phyloP scores from a whole-genome alignment of 345 rosid species.

The Reutealis trisperma region DNA sequence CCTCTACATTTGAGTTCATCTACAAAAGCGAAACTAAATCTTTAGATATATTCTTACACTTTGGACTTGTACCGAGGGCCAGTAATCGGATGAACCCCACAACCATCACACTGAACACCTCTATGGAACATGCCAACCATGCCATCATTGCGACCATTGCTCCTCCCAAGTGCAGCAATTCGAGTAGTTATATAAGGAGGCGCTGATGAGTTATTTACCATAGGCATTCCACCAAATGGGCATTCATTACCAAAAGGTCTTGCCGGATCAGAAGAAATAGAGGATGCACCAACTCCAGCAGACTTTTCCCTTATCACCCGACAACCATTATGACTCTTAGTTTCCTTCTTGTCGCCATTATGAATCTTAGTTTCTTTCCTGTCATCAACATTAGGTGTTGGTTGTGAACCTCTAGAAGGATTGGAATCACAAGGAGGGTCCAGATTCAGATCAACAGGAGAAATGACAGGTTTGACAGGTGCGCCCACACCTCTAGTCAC shows the following conservation, averaged over 20 bases:
- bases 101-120: slow-evolving; percentile 86
- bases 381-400: slow-evolving; percentile 17
- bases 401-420: slow-evolving; percentile 16
- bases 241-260: slow-evolving; percentile 35
- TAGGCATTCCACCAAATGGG: slow-evolving; percentile 57
- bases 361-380: slow-evolving; percentile 27
- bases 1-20: not conserved
- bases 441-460: slow-evolving; percentile 44
- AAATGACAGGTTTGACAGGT: slow-evolving; percentile 8
- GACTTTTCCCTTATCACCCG: slow-evolving; percentile 13
- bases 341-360: not conserved
- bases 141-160: slow-evolving; percentile 29
- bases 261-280: slow-evolving; percentile 8
- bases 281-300: slow-evolving; percentile 15
- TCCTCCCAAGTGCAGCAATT: slow-evolving; percentile 31
- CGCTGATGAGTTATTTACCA: slow-evolving; percentile 21
- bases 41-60: slow-evolving; percentile 56
- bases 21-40: not conserved
- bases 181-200: slow-evolving; percentile 7
- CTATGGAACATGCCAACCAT: slow-evolving; percentile 60
- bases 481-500: slow-evolving; percentile 8
- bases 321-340: no score
- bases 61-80: slow-evolving; percentile 89
- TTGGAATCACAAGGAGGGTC: slow-evolving; percentile 28
- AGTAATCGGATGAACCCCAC: slow-evolving; percentile 86